Evolutionary conservation across 2,329 filamentous ascomycete species (phyloP).

Genomic region (Ophiostoma sp.): DNA sequence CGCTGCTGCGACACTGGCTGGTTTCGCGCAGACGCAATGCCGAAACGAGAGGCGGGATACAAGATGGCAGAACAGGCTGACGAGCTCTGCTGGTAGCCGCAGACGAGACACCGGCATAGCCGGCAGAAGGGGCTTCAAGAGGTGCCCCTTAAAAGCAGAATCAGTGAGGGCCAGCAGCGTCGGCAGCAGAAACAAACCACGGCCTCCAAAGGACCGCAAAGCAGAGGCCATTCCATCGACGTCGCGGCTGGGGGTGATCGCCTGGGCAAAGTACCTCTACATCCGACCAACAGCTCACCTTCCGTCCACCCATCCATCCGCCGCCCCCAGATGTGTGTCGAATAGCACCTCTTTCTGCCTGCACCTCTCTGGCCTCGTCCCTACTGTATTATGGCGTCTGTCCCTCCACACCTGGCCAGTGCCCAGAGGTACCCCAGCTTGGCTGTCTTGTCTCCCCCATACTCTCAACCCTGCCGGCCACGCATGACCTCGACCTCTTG

Average conservation of each 20-base stretch:
- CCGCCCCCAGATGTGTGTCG: background rate
- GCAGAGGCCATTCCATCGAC: background rate
- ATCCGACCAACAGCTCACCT: slow-evolving; percentile 18
- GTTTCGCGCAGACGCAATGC: background rate
- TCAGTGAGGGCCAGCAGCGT: background rate
- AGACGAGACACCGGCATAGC: background rate
- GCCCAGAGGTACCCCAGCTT: slow-evolving; percentile 13
- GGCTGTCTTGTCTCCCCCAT: slow-evolving; percentile 1
- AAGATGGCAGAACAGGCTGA: background rate
- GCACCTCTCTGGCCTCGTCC: background rate
- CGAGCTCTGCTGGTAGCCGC: background rate
- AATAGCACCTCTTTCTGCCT: slow-evolving; percentile 3
- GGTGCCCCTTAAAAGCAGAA: background rate
- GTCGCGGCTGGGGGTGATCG: background rate
- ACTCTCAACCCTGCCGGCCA: background rate
- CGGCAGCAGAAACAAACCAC: background rate
- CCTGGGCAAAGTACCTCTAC: slow-evolving; percentile 19
- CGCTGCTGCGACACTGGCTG: background rate
- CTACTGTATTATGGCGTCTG: background rate
- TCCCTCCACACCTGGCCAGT: slow-evolving; percentile 1
- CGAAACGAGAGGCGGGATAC: background rate
- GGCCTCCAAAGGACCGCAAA: background rate
- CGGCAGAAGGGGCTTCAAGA: background rate
- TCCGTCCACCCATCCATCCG: slow-evolving; percentile 22
- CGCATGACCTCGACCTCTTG: background rate